Evolutionary conservation across 768 basidiomycete species (phyloP), one percentile per base, ranked within the genome.

Genomic region (Boletellus ananas): DNA sequence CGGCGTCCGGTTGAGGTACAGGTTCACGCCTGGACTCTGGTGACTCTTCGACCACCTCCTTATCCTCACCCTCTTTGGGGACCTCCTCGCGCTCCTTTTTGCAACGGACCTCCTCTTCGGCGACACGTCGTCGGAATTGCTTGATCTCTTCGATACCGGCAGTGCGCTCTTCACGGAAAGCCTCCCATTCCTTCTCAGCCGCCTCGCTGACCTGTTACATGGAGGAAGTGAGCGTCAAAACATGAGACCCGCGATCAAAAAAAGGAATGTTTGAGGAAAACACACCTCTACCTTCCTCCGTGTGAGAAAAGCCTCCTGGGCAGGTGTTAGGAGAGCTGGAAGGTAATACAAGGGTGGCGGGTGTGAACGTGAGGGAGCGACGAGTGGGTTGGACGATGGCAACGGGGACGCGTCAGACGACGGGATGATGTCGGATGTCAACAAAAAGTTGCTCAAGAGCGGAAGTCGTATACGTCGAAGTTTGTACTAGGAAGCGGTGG

Each of bases 321-420:
- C 74, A 18, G 85, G 75, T 0, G 80, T 79, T 18, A 91, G 75
- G 48, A 84, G 69, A 31, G 77, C 79, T 29, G 89, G 89, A 42
- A 89, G 79, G 58, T 89, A 92, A 59, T 84, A 90, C 14, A 91
- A 58, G 4, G 88, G 85, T 18, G 88, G 84, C 8, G 86, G 88
- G 52, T 90, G 85, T 34, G 83, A 73, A 47, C 85, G 77, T 25
- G 79, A 77, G 1, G 78, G 75, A 10, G 74, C 73, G 6, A 74
- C 70, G 38, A 84, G 73, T 13, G 64, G 70, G 41, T 70, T 67
- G 20, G 63, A 48, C 6, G 64, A 57, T 27, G 63, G 60, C 17
- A 61, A 56, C 3, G 67, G 54, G 35, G 67, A 52, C 18, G 71
- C 58, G 23, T 70, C 67, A 43, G 70, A 62, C 11, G 64, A 43